Evolutionary conservation across 2,329 filamentous ascomycete species (phyloP), one percentile per base, ranked within the genome.

Genomic region (Clonostachys rosea): DNA sequence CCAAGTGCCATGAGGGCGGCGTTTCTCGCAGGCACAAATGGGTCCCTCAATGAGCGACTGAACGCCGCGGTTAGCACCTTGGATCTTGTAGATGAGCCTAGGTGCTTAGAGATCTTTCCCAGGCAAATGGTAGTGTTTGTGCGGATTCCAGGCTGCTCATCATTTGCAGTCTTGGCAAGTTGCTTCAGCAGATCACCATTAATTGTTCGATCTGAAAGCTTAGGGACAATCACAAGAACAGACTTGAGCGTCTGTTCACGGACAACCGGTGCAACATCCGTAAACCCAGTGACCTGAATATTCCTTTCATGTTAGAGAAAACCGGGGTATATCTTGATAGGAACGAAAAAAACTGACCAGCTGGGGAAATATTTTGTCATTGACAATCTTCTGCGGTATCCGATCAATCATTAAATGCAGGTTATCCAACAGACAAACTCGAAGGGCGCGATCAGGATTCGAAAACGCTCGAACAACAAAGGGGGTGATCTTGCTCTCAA

Each of bases 111-210:
- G 56, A 99, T 96, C 61, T 96, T 97, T 18, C 94, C 94, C 1
- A 99, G 71, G 62, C 92, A 97, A 47, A 99, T 99, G 2, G 94
- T 99, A 0, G 94, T 99, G 63, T 99, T 99, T 9, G 94, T 99
- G 51, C 94, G 83, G 54, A 99, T 99, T 1, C 94, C 94, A 1
- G 94, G 91, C 60, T 99, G 92, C 58, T 97, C 94, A 52, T 99
- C 94, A 57, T 97, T 99, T 42, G 94, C 91, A 2, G 92, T 96
- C 65, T 95, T 96, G 40, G 94, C 94, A 30, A 99, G 77, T 60
- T 95, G 87, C 57, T 87, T 88, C 18, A 99, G 73, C 11, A 99
- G 76, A 56, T 99, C 94, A 46, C 94, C 92, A 56, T 99, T 99
- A 56, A 97, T 86, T 8, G 88, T 88, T 36, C 94, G 83, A 59